phyloP scores from a whole-genome alignment of 257 asterid species.

The Linderniella brevidens region DNA sequence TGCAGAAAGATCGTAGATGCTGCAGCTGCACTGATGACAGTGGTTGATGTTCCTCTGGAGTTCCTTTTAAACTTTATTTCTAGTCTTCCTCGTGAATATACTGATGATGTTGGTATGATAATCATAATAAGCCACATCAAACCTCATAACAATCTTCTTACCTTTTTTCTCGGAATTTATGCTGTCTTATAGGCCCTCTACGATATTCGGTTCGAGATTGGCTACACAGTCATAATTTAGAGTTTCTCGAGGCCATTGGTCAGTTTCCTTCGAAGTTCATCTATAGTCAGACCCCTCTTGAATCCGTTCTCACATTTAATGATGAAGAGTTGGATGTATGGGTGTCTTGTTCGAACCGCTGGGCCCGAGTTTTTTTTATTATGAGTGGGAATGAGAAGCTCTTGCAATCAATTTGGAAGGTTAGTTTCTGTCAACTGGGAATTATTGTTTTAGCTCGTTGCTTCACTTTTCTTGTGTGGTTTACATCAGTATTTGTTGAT shows the following conservation, averaged over 20 bases:
- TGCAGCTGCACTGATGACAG: slow-evolving; percentile 49
- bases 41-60: slow-evolving; percentile 52
- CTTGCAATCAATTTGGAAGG: slow-evolving; percentile 40
- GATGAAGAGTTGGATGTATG: slow-evolving; percentile 79
- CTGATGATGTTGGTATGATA: slow-evolving; percentile 64
- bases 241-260: slow-evolving; percentile 33
- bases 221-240: slow-evolving; percentile 31
- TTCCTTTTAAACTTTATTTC: slow-evolving; percentile 60
- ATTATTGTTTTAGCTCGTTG: not conserved
- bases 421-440: slow-evolving; percentile 2
- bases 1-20: slow-evolving; percentile 59
- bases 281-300: slow-evolving; percentile 21
- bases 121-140: too few relatives aligned
- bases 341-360: slow-evolving; percentile 65
- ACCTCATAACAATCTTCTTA: not conserved
- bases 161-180: slow-evolving; percentile 7
- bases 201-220: slow-evolving; percentile 48
- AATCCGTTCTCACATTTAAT: slow-evolving; percentile 30
- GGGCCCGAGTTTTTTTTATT: slow-evolving; percentile 81
- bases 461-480: not conserved
- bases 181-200: slow-evolving; percentile 37
- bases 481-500: too few relatives aligned
- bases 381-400: slow-evolving; percentile 25
- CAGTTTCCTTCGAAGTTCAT: slow-evolving; percentile 44
- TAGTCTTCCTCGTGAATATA: slow-evolving; percentile 68